These are phyloP conservation scores for Aureobasidium sp. DNA, from an alignment of 2,329 filamentous ascomycete species.

Conservation along the genomic window DNA sequence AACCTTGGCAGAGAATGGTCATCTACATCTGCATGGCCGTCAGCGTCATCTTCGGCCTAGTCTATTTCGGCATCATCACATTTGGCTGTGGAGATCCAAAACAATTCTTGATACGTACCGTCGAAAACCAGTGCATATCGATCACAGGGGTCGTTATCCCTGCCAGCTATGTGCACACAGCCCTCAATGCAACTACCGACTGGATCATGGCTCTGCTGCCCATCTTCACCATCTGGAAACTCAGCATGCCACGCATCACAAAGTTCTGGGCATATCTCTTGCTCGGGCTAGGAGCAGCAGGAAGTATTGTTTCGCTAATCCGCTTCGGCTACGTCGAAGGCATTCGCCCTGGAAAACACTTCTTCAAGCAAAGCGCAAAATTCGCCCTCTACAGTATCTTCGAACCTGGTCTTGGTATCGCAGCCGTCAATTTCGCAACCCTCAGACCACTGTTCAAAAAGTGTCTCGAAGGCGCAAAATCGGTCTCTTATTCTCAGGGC, in stretches of 20 bases:
- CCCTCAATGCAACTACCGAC: constrained; percentile 13
- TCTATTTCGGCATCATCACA: constrained; percentile 5
- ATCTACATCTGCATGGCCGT: background rate
- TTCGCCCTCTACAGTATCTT: constrained; percentile 15
- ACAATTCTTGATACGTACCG: background rate
- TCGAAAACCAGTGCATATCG: constrained; percentile 9
- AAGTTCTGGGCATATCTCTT: constrained; percentile 13
- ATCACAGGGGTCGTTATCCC: constrained; percentile 3
- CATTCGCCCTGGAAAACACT: background rate
- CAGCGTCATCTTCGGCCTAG: background rate
- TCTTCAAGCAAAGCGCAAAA: constrained; percentile 9
- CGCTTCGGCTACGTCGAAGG: constrained; percentile 13
- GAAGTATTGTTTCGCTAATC: constrained; percentile 13
- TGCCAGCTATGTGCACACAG: constrained; percentile 10
- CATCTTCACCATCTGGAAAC: constrained; percentile 10
- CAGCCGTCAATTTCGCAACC: constrained; percentile 17
- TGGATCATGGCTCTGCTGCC: constrained; percentile 13
- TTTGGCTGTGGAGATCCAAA: constrained; percentile 5
- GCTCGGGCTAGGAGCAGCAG: constrained; percentile 11
- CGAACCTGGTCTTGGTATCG: constrained; percentile 19
- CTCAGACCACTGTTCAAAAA: constrained; percentile 18
- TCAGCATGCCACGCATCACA: constrained; percentile 11
- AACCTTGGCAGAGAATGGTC: constrained; percentile 10
- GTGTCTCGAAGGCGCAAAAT: background rate
- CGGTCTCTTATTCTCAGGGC: background rate